Evolutionary conservation across 805 yeast genomes (phyloP).

Genomic region (Teunomyces kruisii): DNA sequence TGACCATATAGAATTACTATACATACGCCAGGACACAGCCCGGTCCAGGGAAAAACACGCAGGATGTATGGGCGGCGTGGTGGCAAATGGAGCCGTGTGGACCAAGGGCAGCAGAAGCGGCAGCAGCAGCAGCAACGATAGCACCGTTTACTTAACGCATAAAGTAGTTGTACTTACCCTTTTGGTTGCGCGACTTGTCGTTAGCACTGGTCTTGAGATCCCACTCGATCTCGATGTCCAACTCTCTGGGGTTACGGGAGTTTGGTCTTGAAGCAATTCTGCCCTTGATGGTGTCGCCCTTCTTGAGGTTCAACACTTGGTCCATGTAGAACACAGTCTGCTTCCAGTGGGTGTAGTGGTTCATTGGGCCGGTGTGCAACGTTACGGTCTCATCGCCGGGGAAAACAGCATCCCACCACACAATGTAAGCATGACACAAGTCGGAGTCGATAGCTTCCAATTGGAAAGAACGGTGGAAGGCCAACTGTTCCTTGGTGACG

Average conservation of each 20-base stretch:
- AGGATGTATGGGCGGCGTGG: not conserved
- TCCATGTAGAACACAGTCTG: slow-evolving; percentile 92
- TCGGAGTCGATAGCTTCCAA: slow-evolving; percentile 78
- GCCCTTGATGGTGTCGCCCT: slow-evolving; percentile 77
- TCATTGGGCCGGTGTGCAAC: slow-evolving; percentile 93
- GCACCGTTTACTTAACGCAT: slow-evolving; percentile 73
- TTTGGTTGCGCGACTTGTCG: slow-evolving; percentile 51
- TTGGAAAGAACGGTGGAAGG: slow-evolving; percentile 69
- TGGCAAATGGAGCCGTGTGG: not conserved
- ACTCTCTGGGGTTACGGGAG: slow-evolving; percentile 76
- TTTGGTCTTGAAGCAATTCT: slow-evolving; percentile 76
- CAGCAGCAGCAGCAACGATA: not conserved
- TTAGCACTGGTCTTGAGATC: slow-evolving; percentile 43
- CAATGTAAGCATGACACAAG: slow-evolving; percentile 80
- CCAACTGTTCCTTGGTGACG: slow-evolving; percentile 76
- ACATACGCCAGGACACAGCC: not conserved
- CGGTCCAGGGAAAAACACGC: not conserved
- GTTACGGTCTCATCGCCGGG: slow-evolving; percentile 65
- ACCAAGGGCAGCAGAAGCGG: no score
- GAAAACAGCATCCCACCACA: slow-evolving; percentile 95
- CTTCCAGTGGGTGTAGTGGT: slow-evolving; percentile 97
- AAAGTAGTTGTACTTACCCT: slow-evolving; percentile 64
- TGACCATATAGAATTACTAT: not conserved
- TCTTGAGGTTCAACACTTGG: slow-evolving; percentile 72
- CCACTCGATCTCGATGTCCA: slow-evolving; percentile 77